Conservation (phyloP, 2,329 filamentous ascomycete genomes). For the Pseudodiploospora longispora region DNA sequence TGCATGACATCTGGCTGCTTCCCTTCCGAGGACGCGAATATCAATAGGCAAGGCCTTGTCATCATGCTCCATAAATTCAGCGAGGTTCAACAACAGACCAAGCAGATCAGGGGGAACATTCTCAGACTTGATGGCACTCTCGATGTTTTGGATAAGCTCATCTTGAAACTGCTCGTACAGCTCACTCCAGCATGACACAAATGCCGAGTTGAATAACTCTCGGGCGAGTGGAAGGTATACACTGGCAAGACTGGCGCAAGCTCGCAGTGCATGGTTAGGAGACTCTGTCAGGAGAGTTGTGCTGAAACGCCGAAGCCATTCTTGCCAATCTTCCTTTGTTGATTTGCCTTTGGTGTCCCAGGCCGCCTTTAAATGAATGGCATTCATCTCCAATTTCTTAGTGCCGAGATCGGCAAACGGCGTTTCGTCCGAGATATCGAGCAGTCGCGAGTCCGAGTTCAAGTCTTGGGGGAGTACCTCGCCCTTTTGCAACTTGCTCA, state of each 20-base stretch:
- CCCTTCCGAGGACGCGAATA: slow-evolving; percentile 86
- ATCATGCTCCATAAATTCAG: slow-evolving; percentile 99
- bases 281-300: slow-evolving; percentile 92
- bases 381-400: slow-evolving; percentile 95
- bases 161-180: slow-evolving; percentile 96
- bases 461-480: slow-evolving; percentile 93
- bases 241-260: slow-evolving; percentile 84
- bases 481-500: slow-evolving; percentile 88
- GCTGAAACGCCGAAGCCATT: slow-evolving; percentile 96
- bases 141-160: slow-evolving; percentile 89
- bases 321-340: slow-evolving; percentile 97
- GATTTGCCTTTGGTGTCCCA: slow-evolving; percentile 98
- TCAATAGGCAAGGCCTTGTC: slow-evolving; percentile 98
- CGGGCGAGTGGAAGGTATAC: slow-evolving; percentile 86
- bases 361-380: slow-evolving; percentile 90
- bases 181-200: slow-evolving; percentile 98
- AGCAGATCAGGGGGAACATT: slow-evolving; percentile 95
- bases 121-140: slow-evolving; percentile 88
- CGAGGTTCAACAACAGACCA: slow-evolving; percentile 87
- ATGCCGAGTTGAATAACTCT: slow-evolving; percentile 96
- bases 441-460: slow-evolving; percentile 75
- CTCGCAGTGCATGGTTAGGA: slow-evolving; percentile 87
- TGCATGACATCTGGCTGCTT: slow-evolving; percentile 92
- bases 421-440: slow-evolving; percentile 69
- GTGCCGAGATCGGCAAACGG: slow-evolving; percentile 75